phyloP scores from a whole-genome alignment of 148 eudicot genomes.

The Rhododendron griersonianum region DNA sequence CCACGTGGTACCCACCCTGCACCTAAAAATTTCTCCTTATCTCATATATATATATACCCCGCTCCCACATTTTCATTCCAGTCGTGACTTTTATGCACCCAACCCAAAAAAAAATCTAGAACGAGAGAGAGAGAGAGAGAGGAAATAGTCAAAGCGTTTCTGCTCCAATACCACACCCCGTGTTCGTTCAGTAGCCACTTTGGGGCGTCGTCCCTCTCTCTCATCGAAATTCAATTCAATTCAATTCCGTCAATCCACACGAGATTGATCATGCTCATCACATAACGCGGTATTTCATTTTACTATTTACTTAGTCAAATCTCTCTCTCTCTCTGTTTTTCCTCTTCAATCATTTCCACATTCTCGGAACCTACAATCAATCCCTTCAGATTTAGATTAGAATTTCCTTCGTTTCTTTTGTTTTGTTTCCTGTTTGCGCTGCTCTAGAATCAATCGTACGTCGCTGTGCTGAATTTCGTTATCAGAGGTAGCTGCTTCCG shows the following conservation, averaged over 20 bases:
- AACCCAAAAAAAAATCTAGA: background rate
- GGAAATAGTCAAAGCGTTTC: background rate
- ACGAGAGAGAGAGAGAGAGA: background rate
- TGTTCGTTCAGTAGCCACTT: background rate
- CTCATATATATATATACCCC: background rate
- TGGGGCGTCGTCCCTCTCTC: background rate
- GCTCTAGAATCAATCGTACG: background rate
- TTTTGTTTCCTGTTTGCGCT: background rate
- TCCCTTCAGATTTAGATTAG: background rate
- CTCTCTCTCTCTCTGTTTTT: background rate
- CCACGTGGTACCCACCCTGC: too few species aligned
- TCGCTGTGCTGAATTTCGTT: background rate
- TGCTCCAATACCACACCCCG: background rate
- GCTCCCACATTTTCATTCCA: background rate
- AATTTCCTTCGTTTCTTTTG: background rate
- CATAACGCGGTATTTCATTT: slow-evolving; percentile 14
- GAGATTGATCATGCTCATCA: slow-evolving; percentile 6
- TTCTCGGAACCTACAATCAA: background rate
- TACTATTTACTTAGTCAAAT: background rate
- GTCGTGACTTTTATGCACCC: background rate
- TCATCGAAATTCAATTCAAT: background rate
- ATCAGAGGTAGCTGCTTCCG: slow-evolving; percentile 6
- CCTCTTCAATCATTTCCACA: background rate
- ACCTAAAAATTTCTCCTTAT: too few species aligned
- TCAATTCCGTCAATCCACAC: slow-evolving; percentile 1